Percentiles rank a stretch among this genome's conserved stretches.
Evolutionary conservation across 78 protist species (phyloP).

Genomic region (Dictyostelium purpureum): DNA sequence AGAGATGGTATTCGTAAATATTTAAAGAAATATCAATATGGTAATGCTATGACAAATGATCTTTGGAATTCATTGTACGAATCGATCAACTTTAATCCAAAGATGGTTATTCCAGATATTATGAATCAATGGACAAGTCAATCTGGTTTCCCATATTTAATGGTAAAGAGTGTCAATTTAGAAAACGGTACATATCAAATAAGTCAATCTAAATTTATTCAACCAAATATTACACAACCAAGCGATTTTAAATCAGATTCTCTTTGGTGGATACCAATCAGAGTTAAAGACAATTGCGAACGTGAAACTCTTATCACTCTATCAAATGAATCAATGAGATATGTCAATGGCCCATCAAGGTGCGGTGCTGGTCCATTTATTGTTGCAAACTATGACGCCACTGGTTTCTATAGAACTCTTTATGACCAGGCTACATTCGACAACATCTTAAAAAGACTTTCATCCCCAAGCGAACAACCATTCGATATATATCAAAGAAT

Average conservation of each 20-base stretch:
- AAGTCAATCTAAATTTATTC: slow-evolving; percentile 15
- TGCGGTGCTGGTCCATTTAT: not conserved
- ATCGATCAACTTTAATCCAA: not conserved
- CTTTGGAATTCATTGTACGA: slow-evolving; percentile 17
- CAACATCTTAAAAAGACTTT: not conserved
- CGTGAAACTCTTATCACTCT: not conserved
- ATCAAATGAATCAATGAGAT: not conserved
- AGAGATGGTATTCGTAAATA: slow-evolving; percentile 82
- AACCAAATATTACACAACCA: not conserved
- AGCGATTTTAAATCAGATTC: not conserved
- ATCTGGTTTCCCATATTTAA: slow-evolving; percentile 38
- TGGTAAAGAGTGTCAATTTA: not conserved
- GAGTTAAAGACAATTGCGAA: not conserved
- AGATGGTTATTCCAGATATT: not conserved
- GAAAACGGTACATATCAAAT: not conserved
- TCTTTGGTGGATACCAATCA: slow-evolving; percentile 33
- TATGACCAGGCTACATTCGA: not conserved
- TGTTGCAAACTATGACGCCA: not conserved
- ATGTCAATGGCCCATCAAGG: not conserved
- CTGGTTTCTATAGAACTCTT: slow-evolving; percentile 12
- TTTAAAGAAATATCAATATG: slow-evolving; percentile 63
- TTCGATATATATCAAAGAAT: not conserved
- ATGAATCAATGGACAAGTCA: slow-evolving; percentile 30
- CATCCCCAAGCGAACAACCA: not conserved
- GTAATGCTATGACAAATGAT: slow-evolving; percentile 81